Evolutionary conservation across 768 basidiomycete genomes (phyloP).

Genomic region (Neoboletus brunneissimus): DNA sequence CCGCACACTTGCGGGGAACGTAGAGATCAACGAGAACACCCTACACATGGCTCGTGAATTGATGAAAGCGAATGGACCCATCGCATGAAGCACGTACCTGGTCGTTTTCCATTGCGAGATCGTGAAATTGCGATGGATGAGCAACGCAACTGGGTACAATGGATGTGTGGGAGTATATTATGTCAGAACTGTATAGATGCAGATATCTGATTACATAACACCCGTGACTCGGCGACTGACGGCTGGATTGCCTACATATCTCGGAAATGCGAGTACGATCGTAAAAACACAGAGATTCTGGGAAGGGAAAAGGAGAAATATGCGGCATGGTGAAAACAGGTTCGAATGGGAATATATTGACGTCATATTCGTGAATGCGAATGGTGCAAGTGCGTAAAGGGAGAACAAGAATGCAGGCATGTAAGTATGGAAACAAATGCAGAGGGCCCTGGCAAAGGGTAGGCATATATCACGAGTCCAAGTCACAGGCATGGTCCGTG

Average conservation of each 20-base stretch:
- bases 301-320: neutral
- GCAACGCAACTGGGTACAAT: neutral
- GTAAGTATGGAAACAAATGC: slow-evolving; percentile 17
- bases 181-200: slow-evolving; percentile 33
- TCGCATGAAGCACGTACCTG: slow-evolving; percentile 49
- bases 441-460: slow-evolving; percentile 2
- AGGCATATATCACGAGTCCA: slow-evolving; percentile 27
- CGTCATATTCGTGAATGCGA: slow-evolving; percentile 18
- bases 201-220: slow-evolving; percentile 7
- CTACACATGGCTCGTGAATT: slow-evolving; percentile 38
- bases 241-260: slow-evolving; percentile 3
- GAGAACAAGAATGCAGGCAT: slow-evolving; percentile 27
- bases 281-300: slow-evolving; percentile 1
- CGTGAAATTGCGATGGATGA: slow-evolving; percentile 4
- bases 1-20: slow-evolving; percentile 99
- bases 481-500: slow-evolving; percentile 31
- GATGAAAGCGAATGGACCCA: neutral
- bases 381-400: slow-evolving; percentile 16
- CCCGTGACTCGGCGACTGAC: neutral
- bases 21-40: slow-evolving; percentile 99
- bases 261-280: neutral
- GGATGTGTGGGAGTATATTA: slow-evolving; percentile 29
- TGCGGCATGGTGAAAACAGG: slow-evolving; percentile 8
- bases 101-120: slow-evolving; percentile 82
- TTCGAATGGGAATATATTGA: slow-evolving; percentile 12